Conservation (phyloP, 805 yeast species). For the Myxozyma vanderwaltii region DNA sequence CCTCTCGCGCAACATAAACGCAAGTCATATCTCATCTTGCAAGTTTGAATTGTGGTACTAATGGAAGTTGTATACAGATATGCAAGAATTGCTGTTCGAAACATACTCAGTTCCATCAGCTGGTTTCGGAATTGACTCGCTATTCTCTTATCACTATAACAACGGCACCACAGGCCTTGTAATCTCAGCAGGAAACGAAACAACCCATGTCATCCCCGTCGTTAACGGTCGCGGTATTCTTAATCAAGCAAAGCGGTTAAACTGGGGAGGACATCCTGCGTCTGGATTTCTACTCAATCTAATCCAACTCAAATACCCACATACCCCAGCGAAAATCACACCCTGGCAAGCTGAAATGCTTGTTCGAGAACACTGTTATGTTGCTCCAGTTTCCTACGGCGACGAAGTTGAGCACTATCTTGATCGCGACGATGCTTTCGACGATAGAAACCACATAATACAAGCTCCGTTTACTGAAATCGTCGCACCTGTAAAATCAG, state of each 20-base stretch:
- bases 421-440: conserved; percentile 60
- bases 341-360: conserved; percentile 64
- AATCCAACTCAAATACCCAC: conserved; percentile 82
- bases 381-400: conserved; percentile 62
- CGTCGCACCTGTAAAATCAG: conserved; percentile 70
- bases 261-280: conserved; percentile 87
- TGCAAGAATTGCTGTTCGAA: conserved; percentile 86
- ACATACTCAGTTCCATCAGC: conserved; percentile 73
- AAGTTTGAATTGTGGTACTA: neutral
- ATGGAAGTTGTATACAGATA: conserved; percentile 27
- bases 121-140: conserved; percentile 78
- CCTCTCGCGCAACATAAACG: conserved; percentile 69
- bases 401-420: conserved; percentile 61
- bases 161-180: conserved; percentile 62
- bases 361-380: conserved; percentile 76
- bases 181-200: conserved; percentile 78
- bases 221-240: conserved; percentile 66
- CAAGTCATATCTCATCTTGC: neutral
- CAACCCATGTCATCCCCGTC: conserved; percentile 82
- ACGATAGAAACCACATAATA: conserved; percentile 67
- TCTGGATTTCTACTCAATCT: conserved; percentile 63
- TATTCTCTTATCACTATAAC: conserved; percentile 75
- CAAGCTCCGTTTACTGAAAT: conserved; percentile 80
- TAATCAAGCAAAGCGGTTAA: conserved; percentile 72
- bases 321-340: conserved; percentile 76